A percentile compares a stretch with the other conserved stretches of the same genome.
Evolutionary conservation across 768 basidiomycete genomes (phyloP).

Genomic region (Rhodocollybia butyracea): DNA sequence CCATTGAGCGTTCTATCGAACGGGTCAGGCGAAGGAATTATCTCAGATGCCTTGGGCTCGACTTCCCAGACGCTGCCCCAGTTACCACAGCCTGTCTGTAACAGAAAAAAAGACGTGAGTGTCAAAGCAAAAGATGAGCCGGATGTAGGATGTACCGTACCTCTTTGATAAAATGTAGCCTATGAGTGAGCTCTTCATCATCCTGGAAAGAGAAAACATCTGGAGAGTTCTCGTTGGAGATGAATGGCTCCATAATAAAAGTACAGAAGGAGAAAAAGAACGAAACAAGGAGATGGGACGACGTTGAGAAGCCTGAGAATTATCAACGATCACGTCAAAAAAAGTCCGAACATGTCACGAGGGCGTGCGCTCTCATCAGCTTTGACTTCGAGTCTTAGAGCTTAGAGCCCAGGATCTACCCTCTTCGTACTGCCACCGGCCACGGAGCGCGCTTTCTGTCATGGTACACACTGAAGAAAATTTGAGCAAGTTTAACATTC

Average conservation of each 20-base stretch:
- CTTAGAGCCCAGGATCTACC: no score
- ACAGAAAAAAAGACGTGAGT: slow-evolving; percentile 9
- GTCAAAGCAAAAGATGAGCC: slow-evolving; percentile 8
- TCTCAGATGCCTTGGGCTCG: slow-evolving; percentile 48
- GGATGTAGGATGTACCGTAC: slow-evolving; percentile 30
- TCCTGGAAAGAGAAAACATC: slow-evolving; percentile 54
- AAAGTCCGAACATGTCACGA: not conserved
- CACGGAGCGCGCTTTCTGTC: no score
- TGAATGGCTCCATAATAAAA: slow-evolving; percentile 8
- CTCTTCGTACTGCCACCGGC: no score
- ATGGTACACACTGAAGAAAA: no score
- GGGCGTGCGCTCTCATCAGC: no score
- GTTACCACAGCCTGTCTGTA: slow-evolving; percentile 87
- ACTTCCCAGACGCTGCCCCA: slow-evolving; percentile 92
- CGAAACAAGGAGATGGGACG: slow-evolving; percentile 18
- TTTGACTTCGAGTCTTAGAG: no score
- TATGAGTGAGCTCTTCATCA: slow-evolving; percentile 40
- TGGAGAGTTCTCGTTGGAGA: slow-evolving; percentile 8
- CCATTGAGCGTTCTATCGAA: slow-evolving; percentile 20
- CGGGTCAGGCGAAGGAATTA: slow-evolving; percentile 29
- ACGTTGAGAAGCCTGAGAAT: not conserved
- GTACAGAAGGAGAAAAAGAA: not conserved
- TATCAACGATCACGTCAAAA: not conserved
- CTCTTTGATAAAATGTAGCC: slow-evolving; percentile 74
- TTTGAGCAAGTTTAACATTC: no score